Base-by-base conservation (phyloP, 257 asterid genomes). In the Gynochthodes officinalis region DNA sequence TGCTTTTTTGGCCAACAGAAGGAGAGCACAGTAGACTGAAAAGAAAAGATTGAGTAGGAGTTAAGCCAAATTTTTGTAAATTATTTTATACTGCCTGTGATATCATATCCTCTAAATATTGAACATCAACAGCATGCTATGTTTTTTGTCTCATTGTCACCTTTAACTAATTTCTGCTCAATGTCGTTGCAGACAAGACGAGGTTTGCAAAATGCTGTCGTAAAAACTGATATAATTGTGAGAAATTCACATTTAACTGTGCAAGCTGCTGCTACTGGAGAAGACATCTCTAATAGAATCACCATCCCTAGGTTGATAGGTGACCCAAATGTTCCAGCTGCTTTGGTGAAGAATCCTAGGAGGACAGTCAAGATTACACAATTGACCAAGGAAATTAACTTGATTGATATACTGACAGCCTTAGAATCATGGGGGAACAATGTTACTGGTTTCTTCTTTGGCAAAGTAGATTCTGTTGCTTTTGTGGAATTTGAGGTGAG, bases 401-500 rank as follows among this genome's bases (percentile, higher is more conserved):
- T 75, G 37, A 60, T 7, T 66, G 83, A 85, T 62, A 80, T 89
- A 60, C 71, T 81, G 46, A 77, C 79, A 71, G 86, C 85, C 79
- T 78, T 89, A 71, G 69, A 82, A 65, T 83, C 84, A 80, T 80
- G 88, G 74, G 74, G 70, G 67, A 75, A 80, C 84, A 78, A 73
- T 15, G 69, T 89, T 37, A 80, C 92, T 23, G 86, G 86, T 67
- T 78, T 85, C 74, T 77, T 75, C 77, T 70, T 86, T 58, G 95
- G 92, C 35, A 52, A 80, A 18, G 72, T 81, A 6, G 59, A 58
- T 64, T 82, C 84, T 70, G 80, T 82, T 62, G 92, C 89, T 70
- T 89, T 75, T 75, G 89, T 89, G 82, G 95, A 89, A 74, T 84
- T 89, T 66, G 89, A 85, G 86, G 95, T 86, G 53, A 61, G 74